phyloP scores from a whole-genome alignment of 148 eudicot species.

The Dysphania ambrosioides region DNA sequence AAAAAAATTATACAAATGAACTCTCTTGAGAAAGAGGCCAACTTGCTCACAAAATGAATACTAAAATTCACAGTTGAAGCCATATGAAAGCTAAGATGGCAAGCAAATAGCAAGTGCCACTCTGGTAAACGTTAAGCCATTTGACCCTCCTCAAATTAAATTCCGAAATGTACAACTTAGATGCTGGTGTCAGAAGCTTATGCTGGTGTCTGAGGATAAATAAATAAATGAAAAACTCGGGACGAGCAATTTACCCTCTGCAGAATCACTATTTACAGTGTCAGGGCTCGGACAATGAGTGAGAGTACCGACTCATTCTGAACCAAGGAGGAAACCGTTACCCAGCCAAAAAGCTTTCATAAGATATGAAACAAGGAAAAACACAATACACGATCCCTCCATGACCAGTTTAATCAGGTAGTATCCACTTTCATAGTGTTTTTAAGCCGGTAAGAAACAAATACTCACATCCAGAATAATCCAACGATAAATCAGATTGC shows the following conservation, averaged over 20 bases:
- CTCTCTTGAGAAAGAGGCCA: slow-evolving; percentile 9
- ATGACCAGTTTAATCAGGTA: slow-evolving; percentile 3
- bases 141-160: slow-evolving; percentile 16
- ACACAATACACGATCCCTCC: background rate
- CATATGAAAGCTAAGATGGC: slow-evolving; percentile 2
- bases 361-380: slow-evolving; percentile 16
- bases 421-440: slow-evolving; percentile 8
- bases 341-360: slow-evolving; percentile 19
- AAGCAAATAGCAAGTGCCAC: background rate
- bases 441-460: slow-evolving; percentile 16
- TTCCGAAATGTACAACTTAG: slow-evolving; percentile 28
- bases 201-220: slow-evolving; percentile 10
- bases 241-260: slow-evolving; percentile 16
- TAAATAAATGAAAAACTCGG: slow-evolving; percentile 13
- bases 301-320: background rate
- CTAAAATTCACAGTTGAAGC: background rate
- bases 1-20: slow-evolving; percentile 16
- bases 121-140: background rate
- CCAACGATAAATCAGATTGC: slow-evolving; percentile 6
- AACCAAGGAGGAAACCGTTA: slow-evolving; percentile 13
- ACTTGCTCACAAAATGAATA: background rate
- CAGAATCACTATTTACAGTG: slow-evolving; percentile 36
- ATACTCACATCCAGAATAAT: slow-evolving; percentile 24
- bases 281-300: slow-evolving; percentile 7
- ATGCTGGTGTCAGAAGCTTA: background rate